A percentile compares a stretch with the other conserved stretches of the same genome.
Evolutionary conservation across 208 protist species (phyloP).

Genomic region (Leishmania tropica): DNA sequence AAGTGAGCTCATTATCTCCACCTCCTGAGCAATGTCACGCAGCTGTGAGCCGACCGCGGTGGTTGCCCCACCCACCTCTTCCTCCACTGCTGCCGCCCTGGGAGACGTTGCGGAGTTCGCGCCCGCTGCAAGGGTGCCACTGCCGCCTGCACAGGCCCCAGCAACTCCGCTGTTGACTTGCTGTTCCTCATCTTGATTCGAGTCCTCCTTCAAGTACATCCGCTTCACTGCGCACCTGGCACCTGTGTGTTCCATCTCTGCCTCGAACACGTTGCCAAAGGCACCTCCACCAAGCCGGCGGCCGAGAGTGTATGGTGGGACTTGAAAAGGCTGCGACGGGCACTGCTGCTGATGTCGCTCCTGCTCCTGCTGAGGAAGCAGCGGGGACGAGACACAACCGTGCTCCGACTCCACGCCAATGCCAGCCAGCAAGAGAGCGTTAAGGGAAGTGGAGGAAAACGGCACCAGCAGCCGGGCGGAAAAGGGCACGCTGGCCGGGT

Average conservation of each 20-base stretch:
- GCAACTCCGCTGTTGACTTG: slow-evolving; percentile 7
- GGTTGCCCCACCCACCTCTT: slow-evolving; percentile 19
- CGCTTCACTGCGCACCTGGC: slow-evolving; percentile 84
- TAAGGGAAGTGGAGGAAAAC: slow-evolving; percentile 40
- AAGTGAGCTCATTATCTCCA: slow-evolving; percentile 83
- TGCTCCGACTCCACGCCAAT: slow-evolving; percentile 55
- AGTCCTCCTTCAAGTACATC: slow-evolving; percentile 71
- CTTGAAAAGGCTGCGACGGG: slow-evolving; percentile 36
- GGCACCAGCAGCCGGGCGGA: slow-evolving; percentile 46
- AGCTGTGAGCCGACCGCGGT: slow-evolving; percentile 46
- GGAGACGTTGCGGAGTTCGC: not conserved
- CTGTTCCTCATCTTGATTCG: slow-evolving; percentile 34
- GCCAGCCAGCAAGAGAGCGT: slow-evolving; percentile 48
- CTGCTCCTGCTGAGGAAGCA: slow-evolving; percentile 17
- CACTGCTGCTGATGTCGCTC: slow-evolving; percentile 15
- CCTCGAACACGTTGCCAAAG: slow-evolving; percentile 88
- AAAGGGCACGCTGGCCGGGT: slow-evolving; percentile 35
- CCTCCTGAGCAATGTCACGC: slow-evolving; percentile 78
- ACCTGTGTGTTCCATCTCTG: slow-evolving; percentile 61
- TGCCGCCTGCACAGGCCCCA: not conserved
- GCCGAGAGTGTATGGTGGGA: slow-evolving; percentile 76
- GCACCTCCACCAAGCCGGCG: slow-evolving; percentile 77
- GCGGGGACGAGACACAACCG: slow-evolving; percentile 20
- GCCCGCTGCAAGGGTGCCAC: not conserved
- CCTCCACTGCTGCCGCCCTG: not conserved